phyloP scores from a whole-genome alignment of 352 stramenopile species.

The Albugo candida region DNA sequence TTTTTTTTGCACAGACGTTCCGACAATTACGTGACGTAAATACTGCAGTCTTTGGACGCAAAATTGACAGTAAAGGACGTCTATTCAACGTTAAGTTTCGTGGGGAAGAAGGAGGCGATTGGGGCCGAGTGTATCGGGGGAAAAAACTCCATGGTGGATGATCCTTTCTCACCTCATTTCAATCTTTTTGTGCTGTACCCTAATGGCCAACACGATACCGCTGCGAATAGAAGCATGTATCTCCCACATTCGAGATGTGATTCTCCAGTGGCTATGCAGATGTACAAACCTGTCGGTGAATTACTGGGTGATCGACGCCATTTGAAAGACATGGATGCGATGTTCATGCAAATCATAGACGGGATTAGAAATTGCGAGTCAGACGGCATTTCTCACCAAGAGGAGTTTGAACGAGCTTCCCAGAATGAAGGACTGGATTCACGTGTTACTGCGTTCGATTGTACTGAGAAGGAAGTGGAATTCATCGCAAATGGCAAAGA shows the following conservation, averaged over 20 bases:
- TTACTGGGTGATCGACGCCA: slow-evolving; percentile 74
- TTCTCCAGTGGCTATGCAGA: slow-evolving; percentile 74
- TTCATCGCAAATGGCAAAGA: slow-evolving; percentile 49
- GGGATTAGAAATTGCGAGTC: slow-evolving; percentile 67
- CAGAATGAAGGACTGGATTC: slow-evolving; percentile 33
- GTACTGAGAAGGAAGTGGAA: slow-evolving; percentile 64
- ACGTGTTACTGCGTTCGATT: slow-evolving; percentile 64
- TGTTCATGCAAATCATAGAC: slow-evolving; percentile 80
- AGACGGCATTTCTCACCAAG: slow-evolving; percentile 58
- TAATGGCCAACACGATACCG: slow-evolving; percentile 75
- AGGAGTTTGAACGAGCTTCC: slow-evolving; percentile 62
- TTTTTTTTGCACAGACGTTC: slow-evolving; percentile 89
- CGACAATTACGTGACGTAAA: slow-evolving; percentile 76
- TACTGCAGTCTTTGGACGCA: slow-evolving; percentile 57
- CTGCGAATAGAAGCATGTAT: slow-evolving; percentile 74
- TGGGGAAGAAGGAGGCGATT: slow-evolving; percentile 77
- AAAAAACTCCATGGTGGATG: slow-evolving; percentile 77
- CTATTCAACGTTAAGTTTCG: slow-evolving; percentile 81
- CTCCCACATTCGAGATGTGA: slow-evolving; percentile 76
- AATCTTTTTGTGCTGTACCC: slow-evolving; percentile 69
- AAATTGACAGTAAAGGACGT: slow-evolving; percentile 78
- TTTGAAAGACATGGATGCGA: slow-evolving; percentile 76
- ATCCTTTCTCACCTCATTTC: slow-evolving; percentile 73
- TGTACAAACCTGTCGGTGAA: slow-evolving; percentile 89
- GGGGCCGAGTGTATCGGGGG: slow-evolving; percentile 77